Evolutionary conservation across 768 basidiomycete species (phyloP).

Genomic region (Phylloporus sp.): DNA sequence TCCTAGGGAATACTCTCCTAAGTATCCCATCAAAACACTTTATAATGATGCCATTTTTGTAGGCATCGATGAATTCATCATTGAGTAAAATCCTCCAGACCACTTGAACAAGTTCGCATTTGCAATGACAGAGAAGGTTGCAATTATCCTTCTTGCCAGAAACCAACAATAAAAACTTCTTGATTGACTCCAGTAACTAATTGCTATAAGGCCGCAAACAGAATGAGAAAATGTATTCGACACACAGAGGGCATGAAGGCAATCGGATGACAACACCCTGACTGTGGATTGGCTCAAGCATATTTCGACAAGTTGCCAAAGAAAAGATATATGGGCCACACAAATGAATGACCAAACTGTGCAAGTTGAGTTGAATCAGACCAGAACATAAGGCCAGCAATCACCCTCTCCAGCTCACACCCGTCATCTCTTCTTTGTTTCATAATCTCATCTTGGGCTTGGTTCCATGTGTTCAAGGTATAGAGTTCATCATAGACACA

Average conservation of each 20-base stretch:
- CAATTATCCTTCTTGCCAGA: background rate
- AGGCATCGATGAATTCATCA: background rate
- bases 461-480: background rate
- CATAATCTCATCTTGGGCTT: conserved; percentile 14
- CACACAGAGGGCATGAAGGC: conserved; percentile 14
- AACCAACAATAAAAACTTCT: background rate
- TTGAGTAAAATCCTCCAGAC: conserved; percentile 1
- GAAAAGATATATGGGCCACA: too few species aligned
- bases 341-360: conserved; percentile 9
- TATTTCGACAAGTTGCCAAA: too few species aligned
- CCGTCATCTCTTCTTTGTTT: conserved; percentile 4
- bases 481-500: background rate
- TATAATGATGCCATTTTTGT: background rate
- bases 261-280: too few species aligned
- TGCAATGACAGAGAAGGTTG: background rate
- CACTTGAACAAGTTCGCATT: background rate
- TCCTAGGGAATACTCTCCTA: background rate
- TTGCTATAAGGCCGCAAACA: background rate
- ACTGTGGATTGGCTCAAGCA: too few species aligned
- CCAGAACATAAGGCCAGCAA: background rate
- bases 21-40: background rate
- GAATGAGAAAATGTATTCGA: background rate
- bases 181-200: conserved; percentile 2
- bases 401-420: conserved; percentile 10
- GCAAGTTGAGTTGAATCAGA: conserved; percentile 7